Base-by-base conservation (phyloP, 108 stramenopile genomes). In the Pseudonitzschia multistriata region DNA sequence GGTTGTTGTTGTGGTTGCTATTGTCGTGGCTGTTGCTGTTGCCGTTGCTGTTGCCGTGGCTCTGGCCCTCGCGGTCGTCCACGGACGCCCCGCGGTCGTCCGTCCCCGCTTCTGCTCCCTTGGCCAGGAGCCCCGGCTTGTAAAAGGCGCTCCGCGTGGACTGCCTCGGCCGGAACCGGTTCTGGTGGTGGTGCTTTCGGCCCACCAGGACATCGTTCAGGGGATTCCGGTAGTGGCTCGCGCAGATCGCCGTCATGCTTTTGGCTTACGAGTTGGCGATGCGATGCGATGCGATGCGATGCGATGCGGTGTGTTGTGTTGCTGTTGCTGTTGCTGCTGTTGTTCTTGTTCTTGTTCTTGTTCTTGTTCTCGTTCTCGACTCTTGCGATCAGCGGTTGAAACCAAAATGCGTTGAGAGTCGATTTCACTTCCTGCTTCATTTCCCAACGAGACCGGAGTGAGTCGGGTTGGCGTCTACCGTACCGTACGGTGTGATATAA, bases 131-230 rank as follows among this genome's bases (percentile, higher is more conserved):
- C 35, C 35, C 35, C 0, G 57, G 57, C n/a, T 59, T 25, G 29
- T 59, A 59, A 59, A 59, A 59, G n/a, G 57, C 57, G 4, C 28
- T 30, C 13, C 57, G 57, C 10, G 33, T 17, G 13, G 57, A 59
- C 0, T 59, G 57, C 3, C 35, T 10, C 35, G 25, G 57, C 7
- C 57, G 33, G 14, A 59, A 59, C 11, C 57, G 29, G 19, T 59
- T 59, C 27, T 25, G n/a, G 0, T 54, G 29, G n/a, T 59, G 34
- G 17, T 59, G 34, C 30, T 59, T 3, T 29, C 14, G 5, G 0
- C n/a, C 31, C 0, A 30, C 57, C 7, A 11, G 10, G 13, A 10
- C 21, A 25, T 52, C 50, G 50, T 52, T 52, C 5, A 52, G 50
- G 21, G 50, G 50, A 25, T 52, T 52, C 24, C 50, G 50, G 8